Evolutionary conservation across 2,329 filamentous ascomycete genomes (phyloP).

Genomic region (Myriosclerotinia duriaeana): DNA sequence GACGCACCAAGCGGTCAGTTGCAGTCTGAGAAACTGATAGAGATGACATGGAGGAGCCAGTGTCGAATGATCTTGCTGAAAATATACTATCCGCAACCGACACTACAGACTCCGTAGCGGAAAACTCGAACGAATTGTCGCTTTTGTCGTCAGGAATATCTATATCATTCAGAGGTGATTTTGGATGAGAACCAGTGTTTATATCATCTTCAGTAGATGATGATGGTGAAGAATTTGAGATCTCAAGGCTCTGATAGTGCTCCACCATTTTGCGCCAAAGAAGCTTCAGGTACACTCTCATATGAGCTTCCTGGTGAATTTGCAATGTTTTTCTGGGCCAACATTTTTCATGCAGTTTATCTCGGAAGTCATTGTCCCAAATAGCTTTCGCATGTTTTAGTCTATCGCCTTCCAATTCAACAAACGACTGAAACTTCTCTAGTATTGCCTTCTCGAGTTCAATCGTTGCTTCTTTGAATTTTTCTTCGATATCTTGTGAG

Average conservation of each 20-base stretch:
- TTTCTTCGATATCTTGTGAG: slow-evolving; percentile 4
- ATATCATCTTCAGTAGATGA: neutral
- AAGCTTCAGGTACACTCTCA: no score
- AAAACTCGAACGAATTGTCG: slow-evolving; percentile 5
- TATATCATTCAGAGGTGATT: neutral
- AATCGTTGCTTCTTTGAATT: neutral
- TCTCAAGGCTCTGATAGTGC: no score
- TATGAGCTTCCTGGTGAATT: no score
- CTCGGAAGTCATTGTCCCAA: no score
- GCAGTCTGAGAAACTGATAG: slow-evolving; percentile 13
- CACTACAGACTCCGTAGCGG: slow-evolving; percentile 12
- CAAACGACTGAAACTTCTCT: neutral
- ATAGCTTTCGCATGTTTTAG: neutral
- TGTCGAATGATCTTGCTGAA: slow-evolving; percentile 17
- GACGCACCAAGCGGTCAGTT: slow-evolving; percentile 25
- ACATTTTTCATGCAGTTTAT: neutral
- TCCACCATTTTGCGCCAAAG: no score
- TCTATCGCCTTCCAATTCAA: neutral
- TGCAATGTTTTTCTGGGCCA: neutral
- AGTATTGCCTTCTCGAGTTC: neutral
- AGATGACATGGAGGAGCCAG: slow-evolving; percentile 27
- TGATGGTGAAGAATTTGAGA: neutral
- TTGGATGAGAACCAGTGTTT: neutral
- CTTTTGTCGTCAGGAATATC: neutral
- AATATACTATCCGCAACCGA: slow-evolving; percentile 27